Evolutionary conservation across 2,329 filamentous ascomycete genomes (phyloP).

Genomic region (Aspergillus sp.): DNA sequence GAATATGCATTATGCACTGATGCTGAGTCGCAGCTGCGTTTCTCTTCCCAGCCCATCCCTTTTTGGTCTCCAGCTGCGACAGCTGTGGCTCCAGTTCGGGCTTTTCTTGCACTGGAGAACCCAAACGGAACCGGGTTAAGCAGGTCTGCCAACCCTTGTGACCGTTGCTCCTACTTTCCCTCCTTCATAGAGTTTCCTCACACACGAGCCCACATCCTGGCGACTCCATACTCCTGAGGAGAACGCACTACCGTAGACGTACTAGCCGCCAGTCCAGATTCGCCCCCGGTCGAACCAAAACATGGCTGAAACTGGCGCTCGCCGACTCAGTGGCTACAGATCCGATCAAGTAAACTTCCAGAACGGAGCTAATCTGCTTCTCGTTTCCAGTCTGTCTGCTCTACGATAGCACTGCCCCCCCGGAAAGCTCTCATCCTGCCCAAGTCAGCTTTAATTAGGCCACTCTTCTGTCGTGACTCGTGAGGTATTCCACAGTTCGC

Average conservation of each 20-base stretch:
- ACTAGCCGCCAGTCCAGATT: background rate
- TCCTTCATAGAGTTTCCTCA: background rate
- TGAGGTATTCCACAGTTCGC: background rate
- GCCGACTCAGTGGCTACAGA: background rate
- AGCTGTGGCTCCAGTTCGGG: background rate
- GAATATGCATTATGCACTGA: background rate
- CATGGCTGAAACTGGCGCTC: slow-evolving; percentile 18
- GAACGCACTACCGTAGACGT: background rate
- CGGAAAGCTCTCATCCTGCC: background rate
- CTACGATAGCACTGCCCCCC: background rate
- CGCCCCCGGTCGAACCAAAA: slow-evolving; percentile 10
- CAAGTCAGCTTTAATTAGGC: background rate
- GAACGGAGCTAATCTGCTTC: slow-evolving; percentile 16
- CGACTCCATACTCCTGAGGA: too few species aligned
- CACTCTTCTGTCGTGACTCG: background rate
- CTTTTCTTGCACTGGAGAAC: slow-evolving; percentile 7
- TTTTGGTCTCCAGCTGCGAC: slow-evolving; percentile 9
- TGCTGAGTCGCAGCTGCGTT: background rate
- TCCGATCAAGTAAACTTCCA: slow-evolving; percentile 20
- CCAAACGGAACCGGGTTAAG: background rate
- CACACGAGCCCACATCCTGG: background rate
- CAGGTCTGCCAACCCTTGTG: background rate
- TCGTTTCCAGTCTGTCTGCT: background rate
- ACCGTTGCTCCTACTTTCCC: background rate
- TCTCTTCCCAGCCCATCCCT: slow-evolving; percentile 1